phyloP scores from a whole-genome alignment of 2,329 filamentous ascomycete species.

The Xylariaceae sp. region DNA sequence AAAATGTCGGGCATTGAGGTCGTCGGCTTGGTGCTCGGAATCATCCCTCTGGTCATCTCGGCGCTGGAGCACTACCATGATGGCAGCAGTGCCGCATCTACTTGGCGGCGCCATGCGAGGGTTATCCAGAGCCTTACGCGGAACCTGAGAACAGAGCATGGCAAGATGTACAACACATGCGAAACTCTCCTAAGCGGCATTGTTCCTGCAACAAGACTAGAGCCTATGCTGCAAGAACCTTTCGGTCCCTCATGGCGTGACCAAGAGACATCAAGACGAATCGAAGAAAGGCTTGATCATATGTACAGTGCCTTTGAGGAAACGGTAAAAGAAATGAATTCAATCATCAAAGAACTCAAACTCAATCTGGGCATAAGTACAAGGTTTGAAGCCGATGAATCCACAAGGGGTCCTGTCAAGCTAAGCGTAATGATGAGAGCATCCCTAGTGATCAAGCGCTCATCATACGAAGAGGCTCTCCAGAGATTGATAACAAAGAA shows the following conservation, averaged over 20 bases:
- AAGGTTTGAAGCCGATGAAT: not conserved
- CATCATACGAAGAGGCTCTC: constrained; percentile 5
- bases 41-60: not conserved
- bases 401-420: not conserved
- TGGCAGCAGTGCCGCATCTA: not conserved
- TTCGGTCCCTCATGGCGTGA: constrained; percentile 3
- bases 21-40: not conserved
- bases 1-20: not conserved
- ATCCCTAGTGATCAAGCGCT: constrained; percentile 8
- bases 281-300: constrained; percentile 8
- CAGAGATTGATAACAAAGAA: constrained; percentile 3
- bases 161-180: constrained; percentile 6
- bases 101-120: constrained; percentile 3
- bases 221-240: constrained; percentile 4
- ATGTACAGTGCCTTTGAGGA: constrained; percentile 6
- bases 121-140: constrained; percentile 4
- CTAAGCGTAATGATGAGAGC: constrained; percentile 4
- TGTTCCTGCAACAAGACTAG: not conserved
- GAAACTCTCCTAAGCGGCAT: constrained; percentile 6
- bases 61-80: not conserved
- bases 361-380: constrained; percentile 1
- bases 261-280: not conserved
- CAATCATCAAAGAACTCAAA: constrained; percentile 6
- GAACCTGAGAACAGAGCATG: constrained; percentile 8
- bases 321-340: constrained; percentile 2